Evolutionary conservation across 371 early-diverging fungal genomes (phyloP).

Genomic region (Mortierella polycephala): DNA sequence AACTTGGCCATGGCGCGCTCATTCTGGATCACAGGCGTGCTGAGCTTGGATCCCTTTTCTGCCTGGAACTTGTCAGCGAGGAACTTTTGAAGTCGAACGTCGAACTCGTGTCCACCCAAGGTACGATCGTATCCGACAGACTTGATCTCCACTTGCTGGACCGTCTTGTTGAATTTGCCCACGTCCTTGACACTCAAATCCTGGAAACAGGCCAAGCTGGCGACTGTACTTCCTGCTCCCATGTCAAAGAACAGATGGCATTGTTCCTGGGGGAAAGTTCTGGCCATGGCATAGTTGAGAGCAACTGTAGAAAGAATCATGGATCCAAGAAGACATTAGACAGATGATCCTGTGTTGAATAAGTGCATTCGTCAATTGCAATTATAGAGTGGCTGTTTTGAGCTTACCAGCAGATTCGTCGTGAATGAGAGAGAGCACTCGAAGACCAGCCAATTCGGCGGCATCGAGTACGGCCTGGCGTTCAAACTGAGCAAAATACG

Average conservation of each 20-base stretch:
- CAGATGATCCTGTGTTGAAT: too few species aligned
- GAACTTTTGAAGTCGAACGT: constrained; percentile 79
- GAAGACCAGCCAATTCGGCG: constrained; percentile 90
- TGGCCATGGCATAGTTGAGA: constrained; percentile 87
- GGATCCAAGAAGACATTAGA: neutral
- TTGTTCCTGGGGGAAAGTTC: constrained; percentile 76
- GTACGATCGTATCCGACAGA: constrained; percentile 85
- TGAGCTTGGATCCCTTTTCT: constrained; percentile 54
- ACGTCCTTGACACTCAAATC: constrained; percentile 67
- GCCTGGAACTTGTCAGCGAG: constrained; percentile 81
- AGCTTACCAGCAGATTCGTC: constrained; percentile 90
- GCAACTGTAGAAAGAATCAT: constrained; percentile 69
- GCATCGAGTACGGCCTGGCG: constrained; percentile 95
- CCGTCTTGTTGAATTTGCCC: constrained; percentile 64
- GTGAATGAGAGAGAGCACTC: constrained; percentile 85
- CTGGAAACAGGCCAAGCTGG: constrained; percentile 87
- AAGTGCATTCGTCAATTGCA: too few species aligned
- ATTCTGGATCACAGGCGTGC: constrained; percentile 50
- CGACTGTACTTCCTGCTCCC: constrained; percentile 95
- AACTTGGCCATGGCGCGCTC: constrained; percentile 89
- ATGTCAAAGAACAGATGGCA: constrained; percentile 95
- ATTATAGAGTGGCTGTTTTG: neutral
- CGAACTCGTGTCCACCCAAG: constrained; percentile 91
- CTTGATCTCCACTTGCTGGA: constrained; percentile 81
- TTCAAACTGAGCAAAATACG: constrained; percentile 89